Percentiles rank a stretch among this genome's conserved stretches.
Conservation (phyloP, 2,329 filamentous ascomycete species). For the Xylariomycetidae sp. region DNA sequence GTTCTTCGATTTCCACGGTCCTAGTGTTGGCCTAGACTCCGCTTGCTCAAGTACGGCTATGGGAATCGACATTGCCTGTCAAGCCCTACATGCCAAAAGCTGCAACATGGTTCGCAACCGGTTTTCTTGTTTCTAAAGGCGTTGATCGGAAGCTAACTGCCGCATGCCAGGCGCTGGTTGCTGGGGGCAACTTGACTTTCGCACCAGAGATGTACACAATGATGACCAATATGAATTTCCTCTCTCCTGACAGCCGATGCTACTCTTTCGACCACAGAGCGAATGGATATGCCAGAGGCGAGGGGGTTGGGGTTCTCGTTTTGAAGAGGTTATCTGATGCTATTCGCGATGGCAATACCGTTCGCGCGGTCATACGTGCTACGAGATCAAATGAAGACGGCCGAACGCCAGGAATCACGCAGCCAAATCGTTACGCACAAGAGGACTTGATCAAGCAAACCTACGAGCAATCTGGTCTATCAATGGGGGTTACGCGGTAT, state of each 20-base stretch:
- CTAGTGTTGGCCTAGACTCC: constrained; percentile 3
- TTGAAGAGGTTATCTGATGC: constrained; percentile 36
- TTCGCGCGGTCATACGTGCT: constrained; percentile 33
- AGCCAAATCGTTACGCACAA: constrained; percentile 35
- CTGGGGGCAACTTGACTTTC: constrained; percentile 6
- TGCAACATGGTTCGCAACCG: constrained; percentile 7
- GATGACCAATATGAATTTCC: constrained; percentile 17
- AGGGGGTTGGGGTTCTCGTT: constrained; percentile 28
- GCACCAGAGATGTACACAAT: constrained; percentile 3
- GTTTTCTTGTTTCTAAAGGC: background rate
- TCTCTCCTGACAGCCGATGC: constrained; percentile 23
- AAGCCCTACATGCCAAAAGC: background rate
- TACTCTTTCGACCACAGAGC: constrained; percentile 32
- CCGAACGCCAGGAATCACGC: constrained; percentile 36
- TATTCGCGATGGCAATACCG: constrained; percentile 20
- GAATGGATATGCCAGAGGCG: constrained; percentile 44
- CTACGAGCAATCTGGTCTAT: constrained; percentile 27
- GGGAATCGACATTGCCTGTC: constrained; percentile 5
- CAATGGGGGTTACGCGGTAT: constrained; percentile 15
- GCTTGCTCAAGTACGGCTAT: constrained; percentile 9
- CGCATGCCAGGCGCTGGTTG: constrained; percentile 5
- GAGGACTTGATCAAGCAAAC: constrained; percentile 24
- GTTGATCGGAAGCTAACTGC: background rate
- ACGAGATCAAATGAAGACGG: constrained; percentile 37
- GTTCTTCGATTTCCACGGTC: too few relatives aligned